A percentile compares a stretch with the other conserved stretches of the same genome.
phyloP scores from a whole-genome alignment of 2,329 filamentous ascomycete genomes.

The Diplodia scrobiculata region DNA sequence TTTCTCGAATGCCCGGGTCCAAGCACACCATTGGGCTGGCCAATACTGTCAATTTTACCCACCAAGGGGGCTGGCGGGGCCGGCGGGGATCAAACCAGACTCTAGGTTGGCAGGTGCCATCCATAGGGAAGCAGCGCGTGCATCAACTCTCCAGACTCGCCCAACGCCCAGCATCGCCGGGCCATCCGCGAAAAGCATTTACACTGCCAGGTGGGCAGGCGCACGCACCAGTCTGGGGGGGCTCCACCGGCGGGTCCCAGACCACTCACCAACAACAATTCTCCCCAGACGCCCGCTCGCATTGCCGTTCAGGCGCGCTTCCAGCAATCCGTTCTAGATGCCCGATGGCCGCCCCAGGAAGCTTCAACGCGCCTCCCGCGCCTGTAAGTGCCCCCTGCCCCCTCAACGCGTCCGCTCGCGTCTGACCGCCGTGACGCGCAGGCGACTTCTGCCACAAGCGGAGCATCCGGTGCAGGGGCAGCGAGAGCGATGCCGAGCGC shows the following conservation, averaged over 20 bases:
- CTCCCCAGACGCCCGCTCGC: background rate
- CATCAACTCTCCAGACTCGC: too few species aligned
- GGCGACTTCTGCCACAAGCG: constrained; percentile 56
- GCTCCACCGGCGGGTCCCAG: constrained; percentile 5
- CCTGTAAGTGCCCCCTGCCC: constrained; percentile 33
- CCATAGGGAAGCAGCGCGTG: too few species aligned
- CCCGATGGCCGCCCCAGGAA: constrained; percentile 40
- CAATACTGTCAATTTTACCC: too few species aligned
- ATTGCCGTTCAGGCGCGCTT: constrained; percentile 24
- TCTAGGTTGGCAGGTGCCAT: too few species aligned
- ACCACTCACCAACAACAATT: constrained; percentile 13
- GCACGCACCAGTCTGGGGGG: background rate
- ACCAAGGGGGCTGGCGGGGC: too few species aligned
- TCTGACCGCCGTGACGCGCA: constrained; percentile 1
- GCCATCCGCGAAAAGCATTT: too few species aligned
- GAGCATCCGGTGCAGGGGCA: constrained; percentile 51
- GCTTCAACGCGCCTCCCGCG: constrained; percentile 43
- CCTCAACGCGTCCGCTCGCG: background rate
- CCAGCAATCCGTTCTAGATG: constrained; percentile 27
- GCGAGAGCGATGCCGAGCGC: constrained; percentile 41
- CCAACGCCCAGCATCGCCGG: too few species aligned
- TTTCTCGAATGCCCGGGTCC: too few species aligned
- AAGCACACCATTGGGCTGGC: too few species aligned
- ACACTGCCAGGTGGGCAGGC: background rate
- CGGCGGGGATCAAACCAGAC: too few species aligned